These are phyloP conservation scores for Corchorus capsularis DNA, from an alignment of 345 rosid genomes.

Conservation along the genomic window DNA sequence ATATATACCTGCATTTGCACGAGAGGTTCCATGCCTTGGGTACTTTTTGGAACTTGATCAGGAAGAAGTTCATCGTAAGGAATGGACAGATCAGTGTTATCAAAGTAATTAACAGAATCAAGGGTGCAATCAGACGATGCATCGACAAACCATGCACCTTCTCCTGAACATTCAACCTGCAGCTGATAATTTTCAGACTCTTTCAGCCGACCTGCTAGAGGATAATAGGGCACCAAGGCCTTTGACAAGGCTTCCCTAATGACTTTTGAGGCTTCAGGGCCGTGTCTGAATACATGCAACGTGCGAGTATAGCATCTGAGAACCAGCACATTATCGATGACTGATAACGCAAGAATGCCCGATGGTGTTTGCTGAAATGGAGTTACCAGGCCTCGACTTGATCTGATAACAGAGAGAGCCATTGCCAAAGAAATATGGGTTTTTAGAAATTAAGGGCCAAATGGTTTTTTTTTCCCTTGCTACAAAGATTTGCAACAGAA, in stretches of 20 bases:
- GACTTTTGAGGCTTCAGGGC: constrained; percentile 43
- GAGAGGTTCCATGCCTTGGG: constrained; percentile 46
- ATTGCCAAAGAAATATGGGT: constrained; percentile 17
- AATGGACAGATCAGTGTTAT: constrained; percentile 26
- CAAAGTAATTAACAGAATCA: constrained; percentile 40
- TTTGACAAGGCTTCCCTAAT: constrained; percentile 50
- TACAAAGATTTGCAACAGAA: neutral
- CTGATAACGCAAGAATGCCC: constrained; percentile 41
- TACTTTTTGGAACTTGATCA: constrained; percentile 31
- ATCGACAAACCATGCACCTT: constrained; percentile 55
- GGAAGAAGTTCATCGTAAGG: constrained; percentile 53
- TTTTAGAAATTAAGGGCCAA: neutral
- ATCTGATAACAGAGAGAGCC: constrained; percentile 42
- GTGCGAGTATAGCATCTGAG: constrained; percentile 58
- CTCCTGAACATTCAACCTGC: constrained; percentile 48
- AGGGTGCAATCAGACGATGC: constrained; percentile 42
- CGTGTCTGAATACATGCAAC: constrained; percentile 46
- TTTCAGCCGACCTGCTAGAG: constrained; percentile 54
- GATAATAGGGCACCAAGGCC: constrained; percentile 60
- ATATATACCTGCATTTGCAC: constrained; percentile 62
- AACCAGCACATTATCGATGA: constrained; percentile 49
- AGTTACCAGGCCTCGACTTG: constrained; percentile 34
- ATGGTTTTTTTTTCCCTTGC: neutral
- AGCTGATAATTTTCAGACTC: constrained; percentile 34
- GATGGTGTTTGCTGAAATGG: constrained; percentile 45